Evolutionary conservation across 1,139 yeast genomes (phyloP).

Genomic region (Candida tunisiensis): DNA sequence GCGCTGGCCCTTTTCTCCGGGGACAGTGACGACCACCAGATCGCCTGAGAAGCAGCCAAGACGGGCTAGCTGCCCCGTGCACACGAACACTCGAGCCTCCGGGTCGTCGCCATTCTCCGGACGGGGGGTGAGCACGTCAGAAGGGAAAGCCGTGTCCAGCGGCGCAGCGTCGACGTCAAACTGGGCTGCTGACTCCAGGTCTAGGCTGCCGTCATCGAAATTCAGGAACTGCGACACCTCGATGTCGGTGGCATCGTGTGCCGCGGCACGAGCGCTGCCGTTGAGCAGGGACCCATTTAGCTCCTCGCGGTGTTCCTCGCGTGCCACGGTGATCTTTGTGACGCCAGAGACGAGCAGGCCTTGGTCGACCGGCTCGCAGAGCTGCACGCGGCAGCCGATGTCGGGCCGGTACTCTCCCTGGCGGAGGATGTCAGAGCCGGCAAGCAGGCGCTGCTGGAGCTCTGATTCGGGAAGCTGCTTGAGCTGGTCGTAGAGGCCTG

Average conservation of each 20-base stretch:
- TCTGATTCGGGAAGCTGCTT: not conserved
- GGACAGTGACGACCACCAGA: slow-evolving; percentile 25
- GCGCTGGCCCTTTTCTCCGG: slow-evolving; percentile 5
- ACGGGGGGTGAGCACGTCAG: slow-evolving; percentile 11
- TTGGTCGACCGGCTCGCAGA: slow-evolving; percentile 62
- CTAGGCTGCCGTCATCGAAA: not conserved
- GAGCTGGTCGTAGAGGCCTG: slow-evolving; percentile 3
- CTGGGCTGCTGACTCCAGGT: not conserved
- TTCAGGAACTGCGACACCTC: slow-evolving; percentile 2
- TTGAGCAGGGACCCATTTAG: slow-evolving; percentile 1
- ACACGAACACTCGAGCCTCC: slow-evolving; percentile 35
- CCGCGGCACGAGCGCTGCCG: slow-evolving; percentile 4
- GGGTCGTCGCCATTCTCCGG: slow-evolving; percentile 20
- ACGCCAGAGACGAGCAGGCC: slow-evolving; percentile 33
- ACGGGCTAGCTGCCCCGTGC: slow-evolving; percentile 33
- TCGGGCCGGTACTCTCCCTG: slow-evolving; percentile 13
- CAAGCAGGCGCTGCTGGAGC: not conserved
- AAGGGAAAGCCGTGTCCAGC: slow-evolving; percentile 8
- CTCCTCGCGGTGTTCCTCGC: slow-evolving; percentile 1
- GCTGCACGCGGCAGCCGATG: slow-evolving; percentile 21
- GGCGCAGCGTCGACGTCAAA: slow-evolving; percentile 8
- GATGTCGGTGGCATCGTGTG: slow-evolving; percentile 3
- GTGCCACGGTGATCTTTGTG: slow-evolving; percentile 6
- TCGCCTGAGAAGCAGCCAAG: slow-evolving; percentile 62
- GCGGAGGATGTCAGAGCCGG: slow-evolving; percentile 8